phyloP scores from a whole-genome alignment of 805 yeast species.

The Candida morakotiae region DNA sequence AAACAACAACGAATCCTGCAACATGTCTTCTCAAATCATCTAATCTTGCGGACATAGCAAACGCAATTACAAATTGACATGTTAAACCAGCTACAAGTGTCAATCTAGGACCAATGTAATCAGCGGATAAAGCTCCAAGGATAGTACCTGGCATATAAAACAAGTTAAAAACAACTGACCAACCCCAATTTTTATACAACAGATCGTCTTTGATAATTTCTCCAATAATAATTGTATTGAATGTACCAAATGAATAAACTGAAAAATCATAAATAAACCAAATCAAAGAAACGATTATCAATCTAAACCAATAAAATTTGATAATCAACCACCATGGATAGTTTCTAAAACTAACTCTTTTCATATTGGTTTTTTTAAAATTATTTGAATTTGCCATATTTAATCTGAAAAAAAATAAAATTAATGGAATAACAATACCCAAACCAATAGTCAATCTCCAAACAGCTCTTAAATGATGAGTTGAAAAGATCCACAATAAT shows the following conservation, averaged over 20 bases:
- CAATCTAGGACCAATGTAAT: constrained; percentile 85
- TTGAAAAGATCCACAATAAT: constrained; percentile 74
- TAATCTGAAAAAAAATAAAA: constrained; percentile 73
- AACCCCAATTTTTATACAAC: constrained; percentile 75
- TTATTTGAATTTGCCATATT: constrained; percentile 71
- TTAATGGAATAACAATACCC: constrained; percentile 84
- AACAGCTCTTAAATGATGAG: constrained; percentile 67
- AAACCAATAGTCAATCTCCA: constrained; percentile 91
- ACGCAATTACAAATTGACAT: constrained; percentile 76
- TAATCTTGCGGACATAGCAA: constrained; percentile 74
- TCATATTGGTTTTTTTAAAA: constrained; percentile 68
- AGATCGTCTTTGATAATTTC: constrained; percentile 55
- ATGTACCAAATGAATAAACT: constrained; percentile 82
- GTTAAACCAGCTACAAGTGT: constrained; percentile 67
- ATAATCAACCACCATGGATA: constrained; percentile 68
- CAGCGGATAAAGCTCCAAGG: constrained; percentile 81
- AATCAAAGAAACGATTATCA: constrained; percentile 63
- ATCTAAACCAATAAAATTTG: constrained; percentile 82
- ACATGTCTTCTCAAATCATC: constrained; percentile 51
- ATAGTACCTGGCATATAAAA: constrained; percentile 90
- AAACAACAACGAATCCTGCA: constrained; percentile 79
- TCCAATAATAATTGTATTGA: constrained; percentile 67
- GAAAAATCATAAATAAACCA: constrained; percentile 94
- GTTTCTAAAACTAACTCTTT: constrained; percentile 34
- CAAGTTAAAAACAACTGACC: constrained; percentile 85